A percentile compares a stretch with the other conserved stretches of the same genome.
Conservation (phyloP, 371 early-diverging fungal genomes). For the Mortierella sp. region DNA sequence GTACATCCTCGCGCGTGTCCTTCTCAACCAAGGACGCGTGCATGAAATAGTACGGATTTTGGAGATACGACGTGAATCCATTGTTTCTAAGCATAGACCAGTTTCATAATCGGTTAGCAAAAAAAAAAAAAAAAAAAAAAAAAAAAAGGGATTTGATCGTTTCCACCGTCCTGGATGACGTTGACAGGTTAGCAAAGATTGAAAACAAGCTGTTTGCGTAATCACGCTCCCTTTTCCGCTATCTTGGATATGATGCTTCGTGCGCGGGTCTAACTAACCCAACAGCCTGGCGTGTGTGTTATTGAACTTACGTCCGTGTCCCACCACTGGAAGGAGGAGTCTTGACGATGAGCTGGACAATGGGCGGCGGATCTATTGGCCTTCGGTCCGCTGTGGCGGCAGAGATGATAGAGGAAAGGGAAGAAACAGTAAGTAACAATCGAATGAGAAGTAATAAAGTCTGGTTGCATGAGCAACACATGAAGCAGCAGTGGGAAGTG, state of each 20-base stretch:
- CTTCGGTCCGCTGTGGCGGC: conserved; percentile 73
- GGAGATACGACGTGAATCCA: conserved; percentile 69
- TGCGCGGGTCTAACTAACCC: too few relatives aligned
- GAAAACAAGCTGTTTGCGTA: too few relatives aligned
- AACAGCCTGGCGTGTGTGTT: not conserved
- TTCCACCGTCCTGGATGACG: too few relatives aligned
- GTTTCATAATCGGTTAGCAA: too few relatives aligned
- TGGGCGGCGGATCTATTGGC: conserved; percentile 96
- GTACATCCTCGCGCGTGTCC: conserved; percentile 40
- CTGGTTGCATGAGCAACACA: too few relatives aligned
- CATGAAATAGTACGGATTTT: conserved; percentile 90
- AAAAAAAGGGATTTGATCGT: too few relatives aligned
- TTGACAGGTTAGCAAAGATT: not conserved
- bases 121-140: too few relatives aligned
- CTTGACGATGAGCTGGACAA: conserved; percentile 79
- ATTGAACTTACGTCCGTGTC: conserved; percentile 18
- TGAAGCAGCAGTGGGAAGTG: too few relatives aligned
- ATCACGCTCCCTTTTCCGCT: too few relatives aligned
- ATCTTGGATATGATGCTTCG: too few relatives aligned
- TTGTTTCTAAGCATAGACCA: conserved; percentile 3
- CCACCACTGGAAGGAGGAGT: conserved; percentile 18
- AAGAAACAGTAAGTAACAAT: not conserved
- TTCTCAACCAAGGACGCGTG: conserved; percentile 61
- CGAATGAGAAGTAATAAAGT: too few relatives aligned
- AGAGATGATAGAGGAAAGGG: not conserved